Base-by-base conservation (phyloP, 345 rosid genomes). In the Euphorbia lathyris region DNA sequence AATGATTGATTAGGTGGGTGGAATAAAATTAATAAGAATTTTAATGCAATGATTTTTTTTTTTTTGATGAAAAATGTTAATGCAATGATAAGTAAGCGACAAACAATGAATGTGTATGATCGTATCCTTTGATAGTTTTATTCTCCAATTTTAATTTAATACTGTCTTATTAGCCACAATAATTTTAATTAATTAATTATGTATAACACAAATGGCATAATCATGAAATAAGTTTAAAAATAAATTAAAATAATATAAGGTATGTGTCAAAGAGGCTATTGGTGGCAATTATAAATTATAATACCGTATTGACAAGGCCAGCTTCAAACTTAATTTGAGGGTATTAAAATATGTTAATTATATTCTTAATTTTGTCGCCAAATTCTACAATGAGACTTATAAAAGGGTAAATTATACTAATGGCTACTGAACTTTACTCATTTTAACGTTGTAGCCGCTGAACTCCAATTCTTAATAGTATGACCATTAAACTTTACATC, bases 41-140 rank as follows among this genome's bases (percentile, higher is more conserved):
- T 40, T 40, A 40, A 40, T 9, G 11, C 43, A 40, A 40, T 9
- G 11, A n/a, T n/a, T n/a, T n/a, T n/a, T n/a, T n/a, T n/a, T n/a
- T n/a, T n/a, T n/a, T n/a, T n/a, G n/a, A n/a, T n/a, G n/a, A n/a
- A n/a, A n/a, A n/a, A n/a, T n/a, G n/a, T n/a, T 5, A 32, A 4
- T 13, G 40, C 42, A 67, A 74, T 67, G 55, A 56, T 38, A 60
- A 6, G 48, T 26, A 59, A 73, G 12, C 19, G 53, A 68, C 65
- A 74, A 68, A 30, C 29, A 0, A 19, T 38, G 27, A 73, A 67
- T 59, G 9, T 36, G 20, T 32, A 8, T 14, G 27, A 32, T 45
- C 8, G 23, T 26, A n/a, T 56, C 27, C 61, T 57, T 47, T 36
- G 10, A 53, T 58, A 45, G 23, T 29, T 65, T 65, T 47, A 10